These are phyloP conservation scores for Candolleomyces aberdarensis DNA, from an alignment of 768 basidiomycete genomes.

Conservation along the genomic window DNA sequence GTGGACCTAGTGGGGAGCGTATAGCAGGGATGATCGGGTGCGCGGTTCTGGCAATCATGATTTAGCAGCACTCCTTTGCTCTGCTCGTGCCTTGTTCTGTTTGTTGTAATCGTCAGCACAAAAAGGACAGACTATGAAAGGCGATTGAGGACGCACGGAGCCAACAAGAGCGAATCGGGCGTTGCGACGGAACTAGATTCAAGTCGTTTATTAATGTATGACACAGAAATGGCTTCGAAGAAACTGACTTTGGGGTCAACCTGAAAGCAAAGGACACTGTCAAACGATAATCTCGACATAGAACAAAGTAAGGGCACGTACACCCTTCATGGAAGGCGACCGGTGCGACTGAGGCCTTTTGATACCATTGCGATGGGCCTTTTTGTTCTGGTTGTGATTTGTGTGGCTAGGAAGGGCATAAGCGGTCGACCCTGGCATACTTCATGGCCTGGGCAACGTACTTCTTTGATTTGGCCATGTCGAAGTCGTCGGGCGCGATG, in stretches of 20 bases:
- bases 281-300: constrained; percentile 3
- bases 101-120: constrained; percentile 21
- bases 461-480: constrained; percentile 99
- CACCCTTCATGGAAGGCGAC: constrained; percentile 86
- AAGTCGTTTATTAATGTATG: constrained; percentile 3
- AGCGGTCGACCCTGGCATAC: constrained; percentile 1
- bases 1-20: not conserved
- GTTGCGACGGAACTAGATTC: constrained; percentile 78
- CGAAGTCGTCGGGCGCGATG: constrained; percentile 31
- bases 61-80: constrained; percentile 51
- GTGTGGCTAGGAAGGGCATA: constrained; percentile 56
- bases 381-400: constrained; percentile 95
- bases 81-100: constrained; percentile 66
- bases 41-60: constrained; percentile 17
- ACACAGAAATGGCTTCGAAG: constrained; percentile 1
- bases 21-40: not conserved
- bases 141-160: constrained; percentile 50
- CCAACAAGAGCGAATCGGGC: constrained; percentile 68
- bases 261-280: constrained; percentile 31
- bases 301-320: constrained; percentile 42
- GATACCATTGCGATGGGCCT: constrained; percentile 98
- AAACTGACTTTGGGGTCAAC: constrained; percentile 74
- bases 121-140: not conserved
- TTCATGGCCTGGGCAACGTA: constrained; percentile 31
- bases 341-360: constrained; percentile 73